phyloP scores from a whole-genome alignment of 495 filamentous ascomycete genomes.

The Bryoglossum gracile region DNA sequence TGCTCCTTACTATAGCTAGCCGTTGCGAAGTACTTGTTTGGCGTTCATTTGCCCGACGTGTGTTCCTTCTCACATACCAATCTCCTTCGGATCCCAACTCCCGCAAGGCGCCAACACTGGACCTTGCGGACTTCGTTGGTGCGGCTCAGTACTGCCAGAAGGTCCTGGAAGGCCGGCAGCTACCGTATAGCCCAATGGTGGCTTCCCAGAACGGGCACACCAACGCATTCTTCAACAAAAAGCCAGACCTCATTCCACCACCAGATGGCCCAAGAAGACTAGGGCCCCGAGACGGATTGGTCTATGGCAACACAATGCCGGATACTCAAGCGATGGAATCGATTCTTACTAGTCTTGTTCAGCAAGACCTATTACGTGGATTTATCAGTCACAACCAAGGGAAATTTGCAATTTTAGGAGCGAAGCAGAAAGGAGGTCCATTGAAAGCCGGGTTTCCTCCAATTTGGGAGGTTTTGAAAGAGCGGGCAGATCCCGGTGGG shows the following conservation, averaged over 20 bases:
- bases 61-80: constrained; percentile 55
- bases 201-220: constrained; percentile 19
- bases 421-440: constrained; percentile 54
- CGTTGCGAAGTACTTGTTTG: constrained; percentile 75
- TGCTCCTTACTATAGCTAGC: constrained; percentile 64
- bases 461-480: constrained; percentile 24
- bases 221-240: constrained; percentile 21
- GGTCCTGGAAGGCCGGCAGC: constrained; percentile 43
- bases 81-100: constrained; percentile 43
- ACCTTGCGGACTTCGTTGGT: constrained; percentile 46
- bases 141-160: constrained; percentile 44
- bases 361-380: constrained; percentile 77
- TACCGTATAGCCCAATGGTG: constrained; percentile 15
- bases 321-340: constrained; percentile 66
- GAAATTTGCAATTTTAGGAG: constrained; percentile 76
- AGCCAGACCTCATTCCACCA: constrained; percentile 34
- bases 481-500: constrained; percentile 22
- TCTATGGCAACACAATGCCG: constrained; percentile 45
- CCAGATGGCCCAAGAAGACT: constrained; percentile 39
- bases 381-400: constrained; percentile 72
- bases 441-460: constrained; percentile 35
- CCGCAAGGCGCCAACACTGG: constrained; percentile 49
- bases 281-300: constrained; percentile 39
- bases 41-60: constrained; percentile 72
- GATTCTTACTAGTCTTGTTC: constrained; percentile 66